These are phyloP conservation scores for Hortiboletus campestris DNA, from an alignment of 768 basidiomycete species.

Conservation along the genomic window DNA sequence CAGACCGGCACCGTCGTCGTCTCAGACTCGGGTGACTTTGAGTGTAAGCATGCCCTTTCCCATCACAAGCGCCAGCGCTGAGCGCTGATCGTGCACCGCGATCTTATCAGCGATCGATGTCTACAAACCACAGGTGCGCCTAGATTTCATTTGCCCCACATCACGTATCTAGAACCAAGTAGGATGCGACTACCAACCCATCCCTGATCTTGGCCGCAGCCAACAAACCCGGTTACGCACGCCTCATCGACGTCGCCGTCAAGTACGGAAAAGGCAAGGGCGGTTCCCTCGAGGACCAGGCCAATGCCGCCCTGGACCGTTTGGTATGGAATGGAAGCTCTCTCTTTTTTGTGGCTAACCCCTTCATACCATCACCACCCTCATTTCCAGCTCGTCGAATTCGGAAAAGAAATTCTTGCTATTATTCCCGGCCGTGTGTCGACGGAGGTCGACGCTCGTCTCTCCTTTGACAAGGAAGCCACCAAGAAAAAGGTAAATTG, in stretches of 20 bases:
- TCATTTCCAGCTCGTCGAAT: slow-evolving; percentile 81
- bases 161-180: slow-evolving; percentile 15
- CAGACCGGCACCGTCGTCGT: slow-evolving; percentile 94
- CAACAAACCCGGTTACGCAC: slow-evolving; percentile 82
- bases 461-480: slow-evolving; percentile 93
- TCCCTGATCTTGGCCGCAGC: slow-evolving; percentile 92
- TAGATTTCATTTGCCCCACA: slow-evolving; percentile 11
- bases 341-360: slow-evolving; percentile 2
- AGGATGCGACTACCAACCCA: slow-evolving; percentile 99
- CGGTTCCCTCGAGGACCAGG: slow-evolving; percentile 69
- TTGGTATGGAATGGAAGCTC: slow-evolving; percentile 55
- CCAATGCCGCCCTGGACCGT: slow-evolving; percentile 81
- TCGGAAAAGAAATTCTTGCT: slow-evolving; percentile 90
- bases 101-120: slow-evolving; percentile 76
- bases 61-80: slow-evolving; percentile 18
- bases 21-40: slow-evolving; percentile 97
- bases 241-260: slow-evolving; percentile 75
- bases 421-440: slow-evolving; percentile 99
- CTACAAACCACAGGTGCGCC: slow-evolving; percentile 86
- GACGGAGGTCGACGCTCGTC: slow-evolving; percentile 96
- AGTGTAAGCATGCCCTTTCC: slow-evolving; percentile 44
- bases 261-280: slow-evolving; percentile 78
- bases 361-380: slow-evolving; percentile 13
- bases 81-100: slow-evolving; percentile 23
- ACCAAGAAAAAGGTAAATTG: slow-evolving; percentile 79